Base-by-base conservation (phyloP, 768 basidiomycete genomes). In the Russula sp. region DNA sequence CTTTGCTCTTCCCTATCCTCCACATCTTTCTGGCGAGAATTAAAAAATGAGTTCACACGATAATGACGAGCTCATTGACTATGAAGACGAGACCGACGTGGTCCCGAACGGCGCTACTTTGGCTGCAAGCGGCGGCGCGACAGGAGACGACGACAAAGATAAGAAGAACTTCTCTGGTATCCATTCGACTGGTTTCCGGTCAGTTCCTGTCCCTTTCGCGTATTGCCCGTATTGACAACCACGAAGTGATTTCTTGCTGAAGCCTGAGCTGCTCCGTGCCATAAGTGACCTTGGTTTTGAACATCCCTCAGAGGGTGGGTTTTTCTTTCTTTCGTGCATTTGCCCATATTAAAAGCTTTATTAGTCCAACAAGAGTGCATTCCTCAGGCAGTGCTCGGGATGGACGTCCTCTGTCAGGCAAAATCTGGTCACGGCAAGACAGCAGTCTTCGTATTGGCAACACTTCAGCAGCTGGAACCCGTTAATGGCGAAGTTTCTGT, bases 251-350 rank as follows among this genome's bases (percentile, higher is more conserved):
- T 99, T 99, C 81, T 79, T 99, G 74, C 79, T 98, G 76, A 99
- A 98, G 78, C 93, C 97, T 44, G 97, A 98, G 74, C 76, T 99
- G 65, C 83, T 98, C 70, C 89, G 97, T 63, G 95, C 97, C 55
- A 99, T 99, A 75, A 94, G 92, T 76, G 97, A 99, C 72, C 80
- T 99, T n/a, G 97, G 97, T 75, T 99, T 99, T 72, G 97, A 99
- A 76, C 97, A 99, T 78, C 97, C 97, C 59, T 98, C 96, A 55
- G 97, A 99, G 84, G 97, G 97, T 97, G 69, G 61, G 78, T 64
- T 58, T 9, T 9, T 32, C 6, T 8, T 54, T 6, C 8, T 34
- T 31, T 45, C 13, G 22, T n/a, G 44, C 27, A 50, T 39, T 31
- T 42, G 9, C 2, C 39, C 35, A 18, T 56, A 51, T 50, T 61